phyloP scores from a whole-genome alignment of 805 yeast genomes.

The Wickerhamiella allomyrinae region DNA sequence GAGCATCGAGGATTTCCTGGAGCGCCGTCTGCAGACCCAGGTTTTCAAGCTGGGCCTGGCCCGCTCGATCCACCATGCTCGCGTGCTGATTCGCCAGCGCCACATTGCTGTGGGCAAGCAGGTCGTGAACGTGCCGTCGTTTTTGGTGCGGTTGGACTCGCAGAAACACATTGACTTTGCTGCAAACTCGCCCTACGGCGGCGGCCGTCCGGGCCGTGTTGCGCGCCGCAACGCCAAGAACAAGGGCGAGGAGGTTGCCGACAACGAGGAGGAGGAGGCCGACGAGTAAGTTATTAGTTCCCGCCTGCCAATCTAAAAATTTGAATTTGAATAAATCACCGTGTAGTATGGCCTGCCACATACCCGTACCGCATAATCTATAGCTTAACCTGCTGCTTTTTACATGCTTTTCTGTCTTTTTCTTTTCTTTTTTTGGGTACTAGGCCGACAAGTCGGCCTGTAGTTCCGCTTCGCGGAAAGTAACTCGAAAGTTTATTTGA shows the following conservation, averaged over 20 bases:
- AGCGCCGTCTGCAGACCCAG: conserved; percentile 99
- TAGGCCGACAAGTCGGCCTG: no score
- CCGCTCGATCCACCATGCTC: conserved; percentile 98
- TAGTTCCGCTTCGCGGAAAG: no score
- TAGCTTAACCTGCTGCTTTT: conserved; percentile 1
- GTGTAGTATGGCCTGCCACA: conserved; percentile 3
- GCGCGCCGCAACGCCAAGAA: conserved; percentile 79
- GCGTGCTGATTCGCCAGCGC: conserved; percentile 97
- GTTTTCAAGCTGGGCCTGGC: conserved; percentile 99
- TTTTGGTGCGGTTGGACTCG: conserved; percentile 99
- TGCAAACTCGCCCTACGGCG: conserved; percentile 99
- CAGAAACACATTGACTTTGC: conserved; percentile 99
- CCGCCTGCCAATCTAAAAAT: neutral
- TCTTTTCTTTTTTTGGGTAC: no score
- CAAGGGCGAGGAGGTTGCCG: conserved; percentile 54
- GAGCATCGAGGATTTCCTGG: conserved; percentile 97
- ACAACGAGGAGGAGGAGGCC: conserved; percentile 52
- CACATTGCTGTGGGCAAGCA: conserved; percentile 99
- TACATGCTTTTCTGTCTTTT: neutral
- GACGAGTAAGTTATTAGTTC: neutral
- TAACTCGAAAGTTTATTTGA: no score
- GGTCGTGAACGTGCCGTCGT: conserved; percentile 95
- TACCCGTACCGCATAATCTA: conserved; percentile 3
- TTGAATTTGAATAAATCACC: neutral
- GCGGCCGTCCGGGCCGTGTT: conserved; percentile 99